Percentiles rank a stretch among this genome's conserved stretches.
These are phyloP conservation scores for Fusarium denticulatum DNA, from an alignment of 2,329 filamentous ascomycete genomes.

Conservation along the genomic window DNA sequence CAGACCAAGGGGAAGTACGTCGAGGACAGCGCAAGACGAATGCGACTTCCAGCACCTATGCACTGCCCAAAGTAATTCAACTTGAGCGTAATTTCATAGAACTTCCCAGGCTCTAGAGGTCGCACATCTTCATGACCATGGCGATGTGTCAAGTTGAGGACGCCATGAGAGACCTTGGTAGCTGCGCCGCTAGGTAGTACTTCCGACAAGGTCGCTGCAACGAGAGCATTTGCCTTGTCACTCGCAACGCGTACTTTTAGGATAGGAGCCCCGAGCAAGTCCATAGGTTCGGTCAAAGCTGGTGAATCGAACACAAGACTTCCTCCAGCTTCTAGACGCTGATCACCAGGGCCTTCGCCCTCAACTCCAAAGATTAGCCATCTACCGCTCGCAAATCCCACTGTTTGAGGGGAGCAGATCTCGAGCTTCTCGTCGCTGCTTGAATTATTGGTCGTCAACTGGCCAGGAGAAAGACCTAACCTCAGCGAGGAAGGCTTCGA, in stretches of 20 bases:
- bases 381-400: not conserved
- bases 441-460: not conserved
- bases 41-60: not conserved
- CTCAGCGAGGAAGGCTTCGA: not conserved
- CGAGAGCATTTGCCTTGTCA: not conserved
- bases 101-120: not conserved
- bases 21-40: not conserved
- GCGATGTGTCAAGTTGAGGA: slow-evolving; percentile 3
- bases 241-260: not conserved
- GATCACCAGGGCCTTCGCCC: not conserved
- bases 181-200: not conserved
- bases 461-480: not conserved
- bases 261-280: not conserved
- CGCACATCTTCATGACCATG: not conserved
- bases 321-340: slow-evolving; percentile 1
- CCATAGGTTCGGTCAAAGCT: not conserved
- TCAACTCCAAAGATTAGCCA: slow-evolving; percentile 5
- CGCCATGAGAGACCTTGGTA: not conserved
- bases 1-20: slow-evolving; percentile 10
- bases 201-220: slow-evolving; percentile 2
- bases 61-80: slow-evolving; percentile 1
- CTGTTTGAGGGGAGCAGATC: not conserved
- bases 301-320: not conserved
- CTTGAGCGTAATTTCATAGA: not conserved
- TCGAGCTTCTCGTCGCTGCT: not conserved